These are phyloP conservation scores for Coleophoma crateriformis DNA, from an alignment of 2,329 filamentous ascomycete genomes.

Conservation along the genomic window DNA sequence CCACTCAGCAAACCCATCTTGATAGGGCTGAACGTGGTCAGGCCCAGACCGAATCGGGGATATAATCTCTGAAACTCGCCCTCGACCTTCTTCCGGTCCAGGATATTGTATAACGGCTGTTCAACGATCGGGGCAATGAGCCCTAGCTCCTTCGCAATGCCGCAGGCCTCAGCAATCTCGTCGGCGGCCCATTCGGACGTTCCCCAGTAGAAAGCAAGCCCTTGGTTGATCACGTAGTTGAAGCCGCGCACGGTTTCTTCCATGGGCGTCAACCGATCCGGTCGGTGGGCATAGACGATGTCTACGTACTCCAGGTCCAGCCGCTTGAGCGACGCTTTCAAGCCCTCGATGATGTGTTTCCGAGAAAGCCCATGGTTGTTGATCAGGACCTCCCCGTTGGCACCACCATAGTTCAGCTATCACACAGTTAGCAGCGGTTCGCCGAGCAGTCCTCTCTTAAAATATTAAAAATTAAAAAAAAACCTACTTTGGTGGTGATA, in stretches of 20 bases:
- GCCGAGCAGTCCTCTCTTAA: background rate
- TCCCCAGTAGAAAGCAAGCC: conserved; percentile 61
- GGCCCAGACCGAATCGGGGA: conserved; percentile 48
- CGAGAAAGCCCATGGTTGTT: conserved; percentile 54
- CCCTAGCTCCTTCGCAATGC: conserved; percentile 49
- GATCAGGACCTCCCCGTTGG: conserved; percentile 30
- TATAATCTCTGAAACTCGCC: conserved; percentile 53
- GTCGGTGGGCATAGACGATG: conserved; percentile 56
- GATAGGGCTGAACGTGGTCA: conserved; percentile 56
- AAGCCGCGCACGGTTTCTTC: conserved; percentile 55
- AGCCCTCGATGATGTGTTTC: conserved; percentile 57
- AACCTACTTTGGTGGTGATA: conserved; percentile 49
- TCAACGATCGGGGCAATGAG: conserved; percentile 57
- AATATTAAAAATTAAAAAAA: background rate
- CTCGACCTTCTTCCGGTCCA: conserved; percentile 53
- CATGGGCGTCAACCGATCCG: conserved; percentile 52
- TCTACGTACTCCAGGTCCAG: conserved; percentile 51
- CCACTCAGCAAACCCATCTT: conserved; percentile 52
- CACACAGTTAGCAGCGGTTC: background rate
- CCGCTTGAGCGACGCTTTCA: conserved; percentile 44
- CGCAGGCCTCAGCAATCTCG: conserved; percentile 53
- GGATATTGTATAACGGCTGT: conserved; percentile 59
- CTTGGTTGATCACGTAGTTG: conserved; percentile 41
- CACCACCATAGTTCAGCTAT: conserved; percentile 41
- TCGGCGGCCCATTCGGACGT: conserved; percentile 54